A percentile compares a stretch with the other conserved stretches of the same genome.
Evolutionary conservation across 2,329 filamentous ascomycete genomes (phyloP).

Genomic region (Xylaria multiplex): DNA sequence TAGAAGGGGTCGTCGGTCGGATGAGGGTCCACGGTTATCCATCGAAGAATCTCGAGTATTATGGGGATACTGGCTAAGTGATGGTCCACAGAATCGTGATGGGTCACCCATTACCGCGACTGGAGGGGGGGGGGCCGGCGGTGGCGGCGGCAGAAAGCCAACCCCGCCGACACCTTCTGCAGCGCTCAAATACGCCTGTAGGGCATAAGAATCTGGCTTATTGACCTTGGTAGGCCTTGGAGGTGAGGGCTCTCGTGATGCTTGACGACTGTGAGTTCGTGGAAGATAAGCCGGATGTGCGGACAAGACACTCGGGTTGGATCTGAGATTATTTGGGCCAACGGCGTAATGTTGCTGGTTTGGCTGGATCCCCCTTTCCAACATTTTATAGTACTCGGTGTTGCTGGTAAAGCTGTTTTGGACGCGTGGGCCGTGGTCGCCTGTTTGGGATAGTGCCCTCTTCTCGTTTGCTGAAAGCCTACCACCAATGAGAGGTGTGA

Average conservation of each 20-base stretch:
- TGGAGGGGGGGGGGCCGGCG: slow-evolving; percentile 36
- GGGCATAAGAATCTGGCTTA: slow-evolving; percentile 49
- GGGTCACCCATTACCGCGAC: slow-evolving; percentile 24
- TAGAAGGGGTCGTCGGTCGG: slow-evolving; percentile 34
- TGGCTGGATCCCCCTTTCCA: slow-evolving; percentile 48
- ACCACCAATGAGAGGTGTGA: slow-evolving; percentile 39
- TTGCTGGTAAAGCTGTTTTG: slow-evolving; percentile 47
- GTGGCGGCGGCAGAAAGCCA: slow-evolving; percentile 36
- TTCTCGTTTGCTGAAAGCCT: slow-evolving; percentile 31
- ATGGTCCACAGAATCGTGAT: slow-evolving; percentile 28
- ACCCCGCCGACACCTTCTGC: slow-evolving; percentile 41
- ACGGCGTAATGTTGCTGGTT: slow-evolving; percentile 44
- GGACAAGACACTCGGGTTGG: slow-evolving; percentile 52
- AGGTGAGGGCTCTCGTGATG: slow-evolving; percentile 35
- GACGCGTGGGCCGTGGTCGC: slow-evolving; percentile 45
- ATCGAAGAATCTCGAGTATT: slow-evolving; percentile 37
- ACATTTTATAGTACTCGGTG: slow-evolving; percentile 54
- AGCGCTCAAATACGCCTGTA: slow-evolving; percentile 52
- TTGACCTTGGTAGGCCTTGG: slow-evolving; percentile 36
- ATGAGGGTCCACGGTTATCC: slow-evolving; percentile 34
- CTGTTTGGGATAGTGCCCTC: slow-evolving; percentile 32
- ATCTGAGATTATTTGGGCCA: slow-evolving; percentile 42
- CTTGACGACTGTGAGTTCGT: slow-evolving; percentile 48
- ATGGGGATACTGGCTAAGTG: slow-evolving; percentile 19
- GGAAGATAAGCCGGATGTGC: slow-evolving; percentile 62